Evolutionary conservation across 177 flowering plant genomes (phyloP).

Genomic region (Telopea speciosissima): DNA sequence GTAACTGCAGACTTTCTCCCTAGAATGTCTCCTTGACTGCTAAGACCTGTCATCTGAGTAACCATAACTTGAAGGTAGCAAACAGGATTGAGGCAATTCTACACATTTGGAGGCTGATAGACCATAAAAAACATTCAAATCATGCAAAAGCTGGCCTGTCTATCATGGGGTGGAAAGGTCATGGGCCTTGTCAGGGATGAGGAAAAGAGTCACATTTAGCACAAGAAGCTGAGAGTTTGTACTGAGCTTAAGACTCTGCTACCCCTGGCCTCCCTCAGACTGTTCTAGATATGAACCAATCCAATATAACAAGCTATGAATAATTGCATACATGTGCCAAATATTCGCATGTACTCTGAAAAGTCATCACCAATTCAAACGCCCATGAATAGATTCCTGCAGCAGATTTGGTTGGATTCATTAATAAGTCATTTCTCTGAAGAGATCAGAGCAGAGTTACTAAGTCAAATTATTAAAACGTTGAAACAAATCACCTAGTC

Average conservation of each 20-base stretch:
- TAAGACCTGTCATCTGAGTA: constrained; percentile 62
- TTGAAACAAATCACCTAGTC: too few species aligned
- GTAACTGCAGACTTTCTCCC: constrained; percentile 53
- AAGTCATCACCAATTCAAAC: too few species aligned
- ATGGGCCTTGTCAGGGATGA: constrained; percentile 40
- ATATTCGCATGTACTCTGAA: too few species aligned
- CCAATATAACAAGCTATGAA: constrained; percentile 65
- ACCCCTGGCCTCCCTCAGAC: constrained; percentile 73
- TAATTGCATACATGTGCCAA: too few species aligned
- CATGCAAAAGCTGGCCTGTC: constrained; percentile 23
- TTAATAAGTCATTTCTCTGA: too few species aligned
- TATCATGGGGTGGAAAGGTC: constrained; percentile 56
- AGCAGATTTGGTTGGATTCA: too few species aligned
- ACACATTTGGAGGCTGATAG: constrained; percentile 52
- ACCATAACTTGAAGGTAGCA: constrained; percentile 51
- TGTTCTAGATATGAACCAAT: constrained; percentile 64
- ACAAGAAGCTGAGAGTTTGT: constrained; percentile 53
- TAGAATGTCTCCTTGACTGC: constrained; percentile 55
- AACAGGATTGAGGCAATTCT: constrained; percentile 59
- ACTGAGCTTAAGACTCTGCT: constrained; percentile 46
- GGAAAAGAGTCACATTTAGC: constrained; percentile 38
- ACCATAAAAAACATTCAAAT: constrained; percentile 20
- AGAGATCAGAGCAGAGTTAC: too few species aligned
- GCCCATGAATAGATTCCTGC: too few species aligned
- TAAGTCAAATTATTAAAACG: too few species aligned